A percentile compares a stretch with the other conserved stretches of the same genome.
These are phyloP conservation scores for Pythium brassicae DNA, from an alignment of 352 stramenopile species.

Conservation along the genomic window DNA sequence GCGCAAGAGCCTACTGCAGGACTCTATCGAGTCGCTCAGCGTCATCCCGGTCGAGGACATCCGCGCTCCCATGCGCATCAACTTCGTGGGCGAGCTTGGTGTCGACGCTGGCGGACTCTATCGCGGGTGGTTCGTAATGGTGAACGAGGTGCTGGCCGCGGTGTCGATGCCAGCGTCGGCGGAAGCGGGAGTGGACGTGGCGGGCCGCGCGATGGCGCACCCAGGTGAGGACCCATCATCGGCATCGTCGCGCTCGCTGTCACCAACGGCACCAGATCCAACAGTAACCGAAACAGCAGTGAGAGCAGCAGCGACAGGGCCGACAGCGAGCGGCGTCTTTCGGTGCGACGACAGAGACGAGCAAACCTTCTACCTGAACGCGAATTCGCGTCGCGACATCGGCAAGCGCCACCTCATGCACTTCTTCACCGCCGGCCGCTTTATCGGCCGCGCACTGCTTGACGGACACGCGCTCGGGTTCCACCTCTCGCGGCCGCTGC, in stretches of 20 bases:
- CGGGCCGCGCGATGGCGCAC: no score
- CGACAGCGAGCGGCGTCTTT: no score
- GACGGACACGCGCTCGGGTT: slow-evolving; percentile 88
- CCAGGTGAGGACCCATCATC: no score
- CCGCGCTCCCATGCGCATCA: slow-evolving; percentile 32
- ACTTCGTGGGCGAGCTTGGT: slow-evolving; percentile 61
- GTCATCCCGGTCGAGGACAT: slow-evolving; percentile 22
- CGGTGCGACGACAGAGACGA: slow-evolving; percentile 22
- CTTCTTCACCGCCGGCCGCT: slow-evolving; percentile 44
- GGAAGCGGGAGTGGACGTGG: no score
- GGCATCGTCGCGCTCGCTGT: no score
- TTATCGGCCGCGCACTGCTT: slow-evolving; percentile 33
- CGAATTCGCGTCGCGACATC: slow-evolving; percentile 14
- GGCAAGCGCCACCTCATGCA: slow-evolving; percentile 4
- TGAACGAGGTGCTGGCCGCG: slow-evolving; percentile 32
- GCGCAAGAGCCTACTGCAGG: background rate
- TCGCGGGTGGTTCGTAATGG: slow-evolving; percentile 69
- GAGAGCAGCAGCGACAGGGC: no score
- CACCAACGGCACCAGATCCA: background rate
- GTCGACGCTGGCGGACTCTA: slow-evolving; percentile 64
- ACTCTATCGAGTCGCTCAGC: slow-evolving; percentile 22
- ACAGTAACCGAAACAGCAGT: no score
- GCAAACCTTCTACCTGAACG: slow-evolving; percentile 34
- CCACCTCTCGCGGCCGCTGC: slow-evolving; percentile 89
- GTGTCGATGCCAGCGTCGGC: no score